Evolutionary conservation across 1,284 basidiomycete species (phyloP).

Genomic region (Mycena sp.): DNA sequence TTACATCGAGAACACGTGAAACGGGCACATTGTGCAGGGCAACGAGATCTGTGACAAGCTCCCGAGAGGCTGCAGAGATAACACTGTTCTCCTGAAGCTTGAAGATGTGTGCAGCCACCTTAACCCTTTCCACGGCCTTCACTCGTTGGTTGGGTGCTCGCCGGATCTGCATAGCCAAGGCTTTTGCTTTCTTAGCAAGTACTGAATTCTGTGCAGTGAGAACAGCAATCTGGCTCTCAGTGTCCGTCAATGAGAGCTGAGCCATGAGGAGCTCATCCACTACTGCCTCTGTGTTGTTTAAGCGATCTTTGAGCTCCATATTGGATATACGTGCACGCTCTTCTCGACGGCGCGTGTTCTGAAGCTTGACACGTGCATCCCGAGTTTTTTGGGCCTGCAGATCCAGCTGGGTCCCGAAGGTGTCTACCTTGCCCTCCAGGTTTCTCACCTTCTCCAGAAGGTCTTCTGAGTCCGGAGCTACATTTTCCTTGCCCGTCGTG

Average conservation of each 20-base stretch:
- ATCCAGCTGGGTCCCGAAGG: not conserved
- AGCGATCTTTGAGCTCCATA: not conserved
- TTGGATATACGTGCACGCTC: not conserved
- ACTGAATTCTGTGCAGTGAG: not conserved
- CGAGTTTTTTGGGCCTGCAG: not conserved
- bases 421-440: not conserved
- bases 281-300: not conserved
- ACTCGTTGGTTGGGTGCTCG: not conserved
- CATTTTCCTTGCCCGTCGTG: not conserved
- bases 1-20: not conserved
- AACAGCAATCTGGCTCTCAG: not conserved
- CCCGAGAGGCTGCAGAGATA: not conserved
- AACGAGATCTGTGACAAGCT: not conserved
- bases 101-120: not conserved
- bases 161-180: not conserved
- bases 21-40: slow-evolving; percentile 3
- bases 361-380: not conserved
- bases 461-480: not conserved
- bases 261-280: not conserved
- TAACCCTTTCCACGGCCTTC: not conserved
- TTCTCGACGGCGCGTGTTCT: not conserved
- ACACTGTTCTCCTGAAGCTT: not conserved
- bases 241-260: not conserved
- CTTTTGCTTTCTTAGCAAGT: not conserved
- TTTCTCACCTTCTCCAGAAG: not conserved